Percentiles rank a stretch among this genome's conserved stretches.
phyloP scores from a whole-genome alignment of 169 alveolate species.

The Plasmodium adleri region DNA sequence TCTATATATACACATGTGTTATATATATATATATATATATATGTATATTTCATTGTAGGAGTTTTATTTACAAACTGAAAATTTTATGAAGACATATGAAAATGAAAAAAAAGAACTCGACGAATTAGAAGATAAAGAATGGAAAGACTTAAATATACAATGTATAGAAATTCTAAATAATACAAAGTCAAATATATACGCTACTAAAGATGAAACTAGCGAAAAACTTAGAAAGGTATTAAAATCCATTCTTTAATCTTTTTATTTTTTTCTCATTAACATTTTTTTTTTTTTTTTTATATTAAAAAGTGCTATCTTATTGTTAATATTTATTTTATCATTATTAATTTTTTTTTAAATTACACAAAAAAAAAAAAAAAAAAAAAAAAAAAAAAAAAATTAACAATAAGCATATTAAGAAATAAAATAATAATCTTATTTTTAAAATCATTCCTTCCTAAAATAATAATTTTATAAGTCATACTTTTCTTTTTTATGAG shows the following conservation, averaged over 20 bases:
- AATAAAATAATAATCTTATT: too few species aligned
- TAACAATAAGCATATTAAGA: too few species aligned
- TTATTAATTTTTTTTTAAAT: too few species aligned
- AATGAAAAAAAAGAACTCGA: constrained; percentile 41
- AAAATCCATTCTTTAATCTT: constrained; percentile 29
- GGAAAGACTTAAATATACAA: constrained; percentile 55
- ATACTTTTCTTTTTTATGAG: too few species aligned
- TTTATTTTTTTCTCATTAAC: background rate
- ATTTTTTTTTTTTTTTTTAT: background rate
- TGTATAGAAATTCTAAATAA: constrained; percentile 47
- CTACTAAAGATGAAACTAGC: constrained; percentile 49
- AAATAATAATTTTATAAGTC: too few species aligned
- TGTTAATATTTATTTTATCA: too few species aligned
- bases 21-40: background rate
- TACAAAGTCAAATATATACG: constrained; percentile 37
- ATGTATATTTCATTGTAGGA: constrained; percentile 17
- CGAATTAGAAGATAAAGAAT: constrained; percentile 62
- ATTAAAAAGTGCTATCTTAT: too few species aligned
- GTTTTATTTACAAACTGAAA: constrained; percentile 44
- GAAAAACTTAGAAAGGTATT: constrained; percentile 61
- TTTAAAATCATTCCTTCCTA: too few species aligned
- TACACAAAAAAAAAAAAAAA: too few species aligned
- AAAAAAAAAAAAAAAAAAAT: too few species aligned
- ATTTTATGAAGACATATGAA: constrained; percentile 42
- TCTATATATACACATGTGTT: background rate